phyloP scores from a whole-genome alignment of 495 filamentous ascomycete genomes.

The Neurospora tetrasperma region DNA sequence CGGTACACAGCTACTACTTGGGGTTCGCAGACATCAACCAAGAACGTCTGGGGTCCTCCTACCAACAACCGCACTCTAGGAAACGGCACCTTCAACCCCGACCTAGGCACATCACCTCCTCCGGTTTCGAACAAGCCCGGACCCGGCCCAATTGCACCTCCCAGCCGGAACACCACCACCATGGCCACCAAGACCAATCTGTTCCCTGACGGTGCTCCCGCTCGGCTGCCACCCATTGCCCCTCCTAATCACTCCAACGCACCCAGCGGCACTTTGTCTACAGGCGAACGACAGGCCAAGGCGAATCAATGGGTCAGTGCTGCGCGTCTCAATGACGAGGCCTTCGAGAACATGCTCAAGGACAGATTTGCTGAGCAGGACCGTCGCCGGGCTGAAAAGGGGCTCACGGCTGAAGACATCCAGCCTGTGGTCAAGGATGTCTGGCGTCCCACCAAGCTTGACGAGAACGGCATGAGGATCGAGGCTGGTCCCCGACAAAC shows the following conservation, averaged over 20 bases:
- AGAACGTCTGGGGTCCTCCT: conserved; percentile 68
- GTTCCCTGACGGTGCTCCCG: conserved; percentile 11
- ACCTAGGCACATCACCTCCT: conserved; percentile 39
- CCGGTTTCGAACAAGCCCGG: conserved; percentile 25
- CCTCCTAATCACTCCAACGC: conserved; percentile 21
- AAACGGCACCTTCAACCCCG: conserved; percentile 67
- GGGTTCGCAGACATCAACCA: conserved; percentile 33
- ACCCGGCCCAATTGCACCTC: conserved; percentile 36
- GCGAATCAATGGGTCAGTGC: conserved; percentile 10
- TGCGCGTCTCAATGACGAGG: conserved; percentile 17
- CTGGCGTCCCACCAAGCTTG: conserved; percentile 48
- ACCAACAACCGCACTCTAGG: conserved; percentile 59
- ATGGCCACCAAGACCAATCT: not conserved
- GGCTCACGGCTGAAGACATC: conserved; percentile 19
- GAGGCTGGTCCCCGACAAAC: conserved; percentile 18
- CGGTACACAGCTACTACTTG: conserved; percentile 27
- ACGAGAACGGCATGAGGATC: conserved; percentile 28
- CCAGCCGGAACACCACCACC: conserved; percentile 5
- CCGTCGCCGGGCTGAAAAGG: conserved; percentile 19
- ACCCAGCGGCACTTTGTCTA: not conserved
- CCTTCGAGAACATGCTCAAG: conserved; percentile 17
- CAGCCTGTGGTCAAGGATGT: conserved; percentile 50
- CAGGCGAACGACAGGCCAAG: conserved; percentile 6
- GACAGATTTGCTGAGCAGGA: conserved; percentile 19
- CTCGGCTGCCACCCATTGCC: conserved; percentile 29